Evolutionary conservation across 75 land plant species (phyloP).

Genomic region (Pinus albicaulis): DNA sequence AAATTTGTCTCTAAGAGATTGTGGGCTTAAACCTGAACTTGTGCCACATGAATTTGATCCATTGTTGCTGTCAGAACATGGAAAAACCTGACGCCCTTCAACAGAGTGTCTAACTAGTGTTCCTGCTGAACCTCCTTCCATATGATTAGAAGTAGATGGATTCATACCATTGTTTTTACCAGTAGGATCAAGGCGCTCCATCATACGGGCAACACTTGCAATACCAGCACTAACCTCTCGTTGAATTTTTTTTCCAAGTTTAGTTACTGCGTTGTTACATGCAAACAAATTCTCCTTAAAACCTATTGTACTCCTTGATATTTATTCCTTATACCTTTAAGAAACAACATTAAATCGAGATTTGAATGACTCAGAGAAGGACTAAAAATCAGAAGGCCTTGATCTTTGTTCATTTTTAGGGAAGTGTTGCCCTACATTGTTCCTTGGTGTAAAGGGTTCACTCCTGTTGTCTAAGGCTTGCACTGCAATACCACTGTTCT

Average conservation of each 20-base stretch:
- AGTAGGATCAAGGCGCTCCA: slow-evolving; percentile 42
- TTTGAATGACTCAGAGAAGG: slow-evolving; percentile 85
- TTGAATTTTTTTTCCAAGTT: slow-evolving; percentile 42
- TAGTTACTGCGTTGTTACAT: slow-evolving; percentile 47
- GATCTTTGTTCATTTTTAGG: slow-evolving; percentile 44
- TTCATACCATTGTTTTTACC: slow-evolving; percentile 21
- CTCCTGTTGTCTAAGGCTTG: too few species aligned
- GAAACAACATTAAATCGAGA: slow-evolving; percentile 81
- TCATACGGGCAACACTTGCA: slow-evolving; percentile 50
- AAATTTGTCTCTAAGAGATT: too few species aligned
- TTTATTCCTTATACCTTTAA: slow-evolving; percentile 82
- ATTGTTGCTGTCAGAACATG: not conserved
- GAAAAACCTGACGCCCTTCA: slow-evolving; percentile 13
- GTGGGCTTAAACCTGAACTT: slow-evolving; percentile 21
- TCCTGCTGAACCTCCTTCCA: slow-evolving; percentile 16
- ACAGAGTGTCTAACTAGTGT: slow-evolving; percentile 1
- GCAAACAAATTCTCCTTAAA: slow-evolving; percentile 83
- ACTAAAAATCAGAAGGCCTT: slow-evolving; percentile 80
- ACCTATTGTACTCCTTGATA: slow-evolving; percentile 82
- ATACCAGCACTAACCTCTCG: slow-evolving; percentile 63
- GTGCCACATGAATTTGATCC: slow-evolving; percentile 32
- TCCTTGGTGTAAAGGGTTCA: too few species aligned
- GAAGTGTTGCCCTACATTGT: slow-evolving; percentile 27
- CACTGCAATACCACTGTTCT: not conserved
- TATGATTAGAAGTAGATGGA: slow-evolving; percentile 10